phyloP scores from a whole-genome alignment of 176 grass and related monocot species.

The Pharus latifolius region DNA sequence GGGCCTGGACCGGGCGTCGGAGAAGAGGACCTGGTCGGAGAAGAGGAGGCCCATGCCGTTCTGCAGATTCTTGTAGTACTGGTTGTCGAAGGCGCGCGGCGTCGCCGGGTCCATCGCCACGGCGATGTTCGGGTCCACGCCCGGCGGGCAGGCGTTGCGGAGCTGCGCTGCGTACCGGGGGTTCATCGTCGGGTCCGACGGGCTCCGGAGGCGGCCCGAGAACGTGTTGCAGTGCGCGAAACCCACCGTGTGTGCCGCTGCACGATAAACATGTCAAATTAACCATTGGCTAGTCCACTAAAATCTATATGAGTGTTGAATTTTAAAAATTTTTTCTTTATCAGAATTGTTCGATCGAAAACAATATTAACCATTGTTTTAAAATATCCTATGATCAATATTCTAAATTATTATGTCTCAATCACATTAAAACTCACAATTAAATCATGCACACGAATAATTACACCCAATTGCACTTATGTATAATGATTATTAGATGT shows the following conservation, averaged over 20 bases:
- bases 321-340: neutral
- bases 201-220: conserved; percentile 14
- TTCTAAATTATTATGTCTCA: too few species aligned
- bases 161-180: conserved; percentile 23
- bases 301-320: neutral
- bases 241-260: conserved; percentile 58
- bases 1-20: conserved; percentile 38
- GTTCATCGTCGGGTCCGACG: conserved; percentile 37
- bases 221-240: conserved; percentile 64
- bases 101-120: conserved; percentile 42
- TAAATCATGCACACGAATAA: too few species aligned
- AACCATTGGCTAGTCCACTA: neutral
- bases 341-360: neutral
- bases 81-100: conserved; percentile 56
- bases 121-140: conserved; percentile 40
- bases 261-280: too few species aligned
- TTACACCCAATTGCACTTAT: too few species aligned
- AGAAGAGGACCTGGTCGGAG: conserved; percentile 57
- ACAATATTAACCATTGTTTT: too few species aligned
- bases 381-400: too few species aligned
- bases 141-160: conserved; percentile 36
- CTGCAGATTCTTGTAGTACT: conserved; percentile 74
- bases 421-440: too few species aligned
- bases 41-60: conserved; percentile 47
- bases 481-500: too few species aligned